Conservation (phyloP, 768 basidiomycete genomes). For the Xanthoconium purpureum region DNA sequence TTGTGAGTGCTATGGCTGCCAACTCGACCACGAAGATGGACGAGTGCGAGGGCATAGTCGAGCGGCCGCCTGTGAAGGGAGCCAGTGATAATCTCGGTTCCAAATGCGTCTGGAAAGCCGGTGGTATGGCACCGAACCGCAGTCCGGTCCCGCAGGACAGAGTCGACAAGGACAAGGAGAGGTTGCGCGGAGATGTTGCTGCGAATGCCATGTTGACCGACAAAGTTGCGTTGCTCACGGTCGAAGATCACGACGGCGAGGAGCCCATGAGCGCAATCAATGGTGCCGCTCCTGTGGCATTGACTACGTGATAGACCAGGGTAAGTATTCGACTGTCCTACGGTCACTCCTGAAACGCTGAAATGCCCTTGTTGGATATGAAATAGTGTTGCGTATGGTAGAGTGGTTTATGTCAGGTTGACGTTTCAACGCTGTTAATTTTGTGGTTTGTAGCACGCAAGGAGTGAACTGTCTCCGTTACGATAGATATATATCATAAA, state of each 20-base stretch:
- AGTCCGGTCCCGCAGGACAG: conserved; percentile 22
- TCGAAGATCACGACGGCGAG: conserved; percentile 29
- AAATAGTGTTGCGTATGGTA: conserved; percentile 12
- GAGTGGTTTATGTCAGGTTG: conserved; percentile 22
- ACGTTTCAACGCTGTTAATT: conserved; percentile 28
- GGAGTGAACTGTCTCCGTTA: conserved; percentile 24
- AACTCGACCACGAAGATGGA: conserved; percentile 33
- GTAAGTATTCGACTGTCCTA: conserved; percentile 9
- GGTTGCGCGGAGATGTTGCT: conserved; percentile 34
- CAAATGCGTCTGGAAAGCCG: conserved; percentile 29
- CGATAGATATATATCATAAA: conserved; percentile 34
- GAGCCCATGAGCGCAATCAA: conserved; percentile 11
- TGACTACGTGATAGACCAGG: conserved; percentile 28
- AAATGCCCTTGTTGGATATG: not conserved
- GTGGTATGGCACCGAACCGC: conserved; percentile 9
- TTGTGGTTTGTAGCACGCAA: conserved; percentile 25
- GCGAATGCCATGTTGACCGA: conserved; percentile 36
- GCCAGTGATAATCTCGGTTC: conserved; percentile 37
- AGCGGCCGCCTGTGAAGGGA: conserved; percentile 49
- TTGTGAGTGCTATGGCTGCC: conserved; percentile 1
- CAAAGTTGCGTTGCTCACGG: conserved; percentile 36
- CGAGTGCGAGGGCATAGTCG: conserved; percentile 45
- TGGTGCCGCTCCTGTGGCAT: conserved; percentile 17
- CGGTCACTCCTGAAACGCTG: not conserved
- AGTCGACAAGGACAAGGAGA: conserved; percentile 35